Base-by-base conservation (phyloP, 2,329 filamentous ascomycete species). In the Epichloe coenophiala region DNA sequence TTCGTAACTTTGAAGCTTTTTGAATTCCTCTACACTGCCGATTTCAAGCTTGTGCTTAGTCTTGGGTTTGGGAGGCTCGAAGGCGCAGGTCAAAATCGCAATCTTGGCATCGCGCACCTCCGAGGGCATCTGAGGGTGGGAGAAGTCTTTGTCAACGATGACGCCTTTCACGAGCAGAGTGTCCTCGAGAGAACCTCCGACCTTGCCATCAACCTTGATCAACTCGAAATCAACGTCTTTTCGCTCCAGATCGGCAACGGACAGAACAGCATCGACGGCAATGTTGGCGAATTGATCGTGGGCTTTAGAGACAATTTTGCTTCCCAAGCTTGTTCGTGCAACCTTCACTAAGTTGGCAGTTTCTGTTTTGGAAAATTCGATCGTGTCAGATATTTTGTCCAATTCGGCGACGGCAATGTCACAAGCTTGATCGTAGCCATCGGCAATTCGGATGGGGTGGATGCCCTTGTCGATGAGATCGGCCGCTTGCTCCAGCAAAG, bases 381-480 rank as follows among this genome's bases (percentile, higher is more conserved):
- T 89, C 52, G 82, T 81, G 67, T 98, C 94, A 60, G 88, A 90
- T 67, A 98, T 95, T 63, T 80, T 82, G 70, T 98, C 93, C 48
- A 98, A 77, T 72, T 96, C 87, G 33, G 84, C 82, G 51, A 97
- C 86, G 42, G 93, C 93, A 60, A 97, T 91, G 68, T 98, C 94
- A 66, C 94, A 98, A 51, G 93, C 93, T 63, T 95, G 83, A 67
- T 98, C 93, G 71, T 95, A 98, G 49, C 93, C 93, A 69, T 98
- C 93, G 57, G 94, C 94, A 71, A 98, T 97, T 60, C 94, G 80
- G 67, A 98, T 98, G 55, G 93, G 93, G 72, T 98, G 93, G 62
- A 98, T 98, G 65, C 93, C 94, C 80, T 98, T 98, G 78, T 98
- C 94, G 68, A 98, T 97, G 60, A 98, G 80, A 66, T 96, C 93